Conservation (phyloP, 257 asterid species). For the Thymus mandschuricus region DNA sequence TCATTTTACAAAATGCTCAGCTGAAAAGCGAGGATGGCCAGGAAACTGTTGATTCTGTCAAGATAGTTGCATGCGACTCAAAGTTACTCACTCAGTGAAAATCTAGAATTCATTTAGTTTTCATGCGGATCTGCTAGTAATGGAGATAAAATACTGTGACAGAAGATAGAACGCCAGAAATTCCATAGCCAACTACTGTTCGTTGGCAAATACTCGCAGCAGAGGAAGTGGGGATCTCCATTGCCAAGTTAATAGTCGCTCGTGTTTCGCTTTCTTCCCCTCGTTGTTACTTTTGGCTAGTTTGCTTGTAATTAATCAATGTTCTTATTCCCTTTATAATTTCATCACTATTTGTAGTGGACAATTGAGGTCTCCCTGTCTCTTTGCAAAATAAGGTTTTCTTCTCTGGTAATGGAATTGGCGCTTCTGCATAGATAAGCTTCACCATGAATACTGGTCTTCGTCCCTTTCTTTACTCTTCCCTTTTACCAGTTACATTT, state of each 20-base stretch:
- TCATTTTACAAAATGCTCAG: conserved; percentile 87
- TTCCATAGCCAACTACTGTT: conserved; percentile 24
- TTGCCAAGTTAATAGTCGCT: not conserved
- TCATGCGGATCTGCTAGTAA: conserved; percentile 33
- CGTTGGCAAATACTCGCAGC: conserved; percentile 26
- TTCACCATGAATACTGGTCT: too few species aligned
- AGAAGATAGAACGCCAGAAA: conserved; percentile 19
- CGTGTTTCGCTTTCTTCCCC: not conserved
- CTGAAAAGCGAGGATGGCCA: conserved; percentile 89
- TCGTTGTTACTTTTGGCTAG: not conserved
- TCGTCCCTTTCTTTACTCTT: too few species aligned
- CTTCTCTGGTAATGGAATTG: too few species aligned
- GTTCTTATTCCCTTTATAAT: not conserved
- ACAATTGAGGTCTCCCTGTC: not conserved
- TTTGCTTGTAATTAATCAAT: not conserved
- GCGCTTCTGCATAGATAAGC: too few species aligned
- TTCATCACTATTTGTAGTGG: not conserved
- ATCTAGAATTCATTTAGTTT: conserved; percentile 21
- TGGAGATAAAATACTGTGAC: conserved; percentile 12
- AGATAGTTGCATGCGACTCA: conserved; percentile 97
- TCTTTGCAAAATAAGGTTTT: not conserved
- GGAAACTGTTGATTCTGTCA: conserved; percentile 76
- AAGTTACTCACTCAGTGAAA: conserved; percentile 84
- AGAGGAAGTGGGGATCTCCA: conserved; percentile 20
- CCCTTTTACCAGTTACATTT: too few species aligned